Evolutionary conservation across 2,329 filamentous ascomycete genomes (phyloP).

Genomic region (Botrytis hyacinthi): DNA sequence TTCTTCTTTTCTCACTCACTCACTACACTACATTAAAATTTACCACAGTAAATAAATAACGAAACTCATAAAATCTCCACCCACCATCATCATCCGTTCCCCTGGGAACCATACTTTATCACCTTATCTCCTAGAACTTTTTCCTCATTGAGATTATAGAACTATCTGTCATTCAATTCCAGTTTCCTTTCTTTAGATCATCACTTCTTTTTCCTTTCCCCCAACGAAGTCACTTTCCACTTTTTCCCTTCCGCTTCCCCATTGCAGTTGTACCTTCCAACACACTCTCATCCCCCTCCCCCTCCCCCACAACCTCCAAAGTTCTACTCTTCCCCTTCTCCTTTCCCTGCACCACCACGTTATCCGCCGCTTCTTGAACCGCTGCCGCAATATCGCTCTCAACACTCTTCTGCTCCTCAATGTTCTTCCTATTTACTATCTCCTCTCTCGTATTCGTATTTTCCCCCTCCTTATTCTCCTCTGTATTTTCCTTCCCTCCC

Average conservation of each 20-base stretch:
- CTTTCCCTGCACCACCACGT: not conserved
- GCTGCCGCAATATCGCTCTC: not conserved
- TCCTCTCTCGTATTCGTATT: too few relatives aligned
- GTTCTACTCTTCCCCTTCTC: not conserved
- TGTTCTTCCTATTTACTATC: not conserved
- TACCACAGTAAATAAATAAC: not conserved
- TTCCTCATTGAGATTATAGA: not conserved
- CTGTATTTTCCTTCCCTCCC: not conserved
- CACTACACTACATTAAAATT: not conserved
- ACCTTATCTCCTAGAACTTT: not conserved
- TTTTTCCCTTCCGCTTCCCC: not conserved
- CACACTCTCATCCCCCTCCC: not conserved
- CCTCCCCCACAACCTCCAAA: not conserved
- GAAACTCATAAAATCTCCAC: not conserved
- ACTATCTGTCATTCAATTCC: not conserved
- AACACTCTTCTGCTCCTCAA: too few relatives aligned
- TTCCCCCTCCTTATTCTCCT: not conserved
- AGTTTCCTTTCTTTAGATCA: not conserved
- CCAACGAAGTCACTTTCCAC: not conserved
- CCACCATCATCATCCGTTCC: too few relatives aligned
- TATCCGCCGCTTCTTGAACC: not conserved
- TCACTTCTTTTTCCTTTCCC: not conserved
- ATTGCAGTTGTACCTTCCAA: not conserved
- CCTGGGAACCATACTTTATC: too few relatives aligned
- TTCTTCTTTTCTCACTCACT: not conserved